Evolutionary conservation across 2,329 filamentous ascomycete species (phyloP), one percentile per base, ranked within the genome.

Genomic region (Nemania sp.): DNA sequence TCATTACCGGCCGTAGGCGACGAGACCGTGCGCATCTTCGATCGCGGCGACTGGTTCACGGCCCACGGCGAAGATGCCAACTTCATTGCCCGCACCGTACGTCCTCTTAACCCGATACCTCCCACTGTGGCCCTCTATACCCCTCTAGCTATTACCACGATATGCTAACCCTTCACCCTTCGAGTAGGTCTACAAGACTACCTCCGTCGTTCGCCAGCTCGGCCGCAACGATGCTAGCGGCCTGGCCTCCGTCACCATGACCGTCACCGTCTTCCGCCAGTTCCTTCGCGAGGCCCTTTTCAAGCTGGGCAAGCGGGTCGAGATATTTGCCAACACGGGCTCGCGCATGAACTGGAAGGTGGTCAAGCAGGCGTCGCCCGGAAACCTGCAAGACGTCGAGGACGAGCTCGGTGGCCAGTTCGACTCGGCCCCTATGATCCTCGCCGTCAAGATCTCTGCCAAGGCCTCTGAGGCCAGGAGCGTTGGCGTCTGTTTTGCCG

Each of bases 401-500:
- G 94, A 99, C 49, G 94, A 99, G 60, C 80, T 99, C 0, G 93
- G 92, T 9, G 80, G 88, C 31, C 86, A 92, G 63, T 84, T 96
- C 49, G 92, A 97, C 63, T 86, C 89, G 2, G 90, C 94, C 0
- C 95, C 94, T 14, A 95, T 97, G 71, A 97, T 99, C 41, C 80
- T 99, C 33, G 90, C 94, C 0, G 91, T 99, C 68, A 97, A 97
- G 72, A 86, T 97, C 20, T 89, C 89, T 0, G 85, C 91, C n/a
- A 95, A 89, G 69, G 90, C 91, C 1, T 83, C 82, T 0, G 93
- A 97, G 70, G 90, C 88, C 5, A 82, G 94, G 40, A 90, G 83
- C 61, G 88, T 99, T 0, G 94, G 94, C 7, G 93, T 99, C 5
- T 97, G 94, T 73, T 99, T 99, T 69, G 95, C 94, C 6, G 94